Evolutionary conservation across 2,329 filamentous ascomycete genomes (phyloP).

Genomic region (Nigrospora osmanthi): DNA sequence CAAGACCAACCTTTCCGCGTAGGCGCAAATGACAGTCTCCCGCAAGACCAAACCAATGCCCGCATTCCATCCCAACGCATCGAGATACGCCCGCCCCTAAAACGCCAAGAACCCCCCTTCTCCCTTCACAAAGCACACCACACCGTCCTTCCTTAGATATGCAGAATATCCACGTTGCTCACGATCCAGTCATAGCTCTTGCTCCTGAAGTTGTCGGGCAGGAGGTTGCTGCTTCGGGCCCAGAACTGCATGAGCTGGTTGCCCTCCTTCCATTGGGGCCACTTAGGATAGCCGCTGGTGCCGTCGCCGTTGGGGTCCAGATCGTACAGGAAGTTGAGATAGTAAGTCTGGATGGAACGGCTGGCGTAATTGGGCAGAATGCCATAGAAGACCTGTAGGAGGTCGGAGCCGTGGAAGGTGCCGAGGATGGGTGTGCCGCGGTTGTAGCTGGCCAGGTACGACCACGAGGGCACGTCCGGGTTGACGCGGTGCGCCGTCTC

Average conservation of each 20-base stretch:
- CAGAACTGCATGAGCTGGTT: constrained; percentile 44
- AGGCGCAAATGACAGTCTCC: no score
- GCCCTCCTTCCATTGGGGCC: constrained; percentile 36
- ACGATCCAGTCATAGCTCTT: constrained; percentile 13
- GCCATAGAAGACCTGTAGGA: constrained; percentile 63
- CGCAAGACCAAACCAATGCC: no score
- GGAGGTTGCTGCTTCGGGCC: constrained; percentile 17
- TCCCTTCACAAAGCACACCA: background rate
- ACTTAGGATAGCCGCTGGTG: constrained; percentile 20
- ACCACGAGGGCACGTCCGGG: constrained; percentile 60
- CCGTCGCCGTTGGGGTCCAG: constrained; percentile 57
- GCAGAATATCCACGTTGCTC: constrained; percentile 8
- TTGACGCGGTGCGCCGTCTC: constrained; percentile 32
- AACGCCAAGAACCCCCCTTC: no score
- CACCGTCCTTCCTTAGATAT: background rate
- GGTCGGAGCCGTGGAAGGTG: constrained; percentile 66
- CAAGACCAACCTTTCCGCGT: no score
- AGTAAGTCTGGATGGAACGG: constrained; percentile 56
- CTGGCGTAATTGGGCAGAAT: constrained; percentile 55
- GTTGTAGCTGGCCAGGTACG: constrained; percentile 66
- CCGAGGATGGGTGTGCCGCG: constrained; percentile 65
- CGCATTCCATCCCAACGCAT: no score
- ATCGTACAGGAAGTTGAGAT: constrained; percentile 63
- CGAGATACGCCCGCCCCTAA: no score
- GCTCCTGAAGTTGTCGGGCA: constrained; percentile 30